Percentiles rank a stretch among this genome's conserved stretches.
These are phyloP conservation scores for Nakazawaea molendinolei DNA, from an alignment of 805 yeast genomes.

Conservation along the genomic window DNA sequence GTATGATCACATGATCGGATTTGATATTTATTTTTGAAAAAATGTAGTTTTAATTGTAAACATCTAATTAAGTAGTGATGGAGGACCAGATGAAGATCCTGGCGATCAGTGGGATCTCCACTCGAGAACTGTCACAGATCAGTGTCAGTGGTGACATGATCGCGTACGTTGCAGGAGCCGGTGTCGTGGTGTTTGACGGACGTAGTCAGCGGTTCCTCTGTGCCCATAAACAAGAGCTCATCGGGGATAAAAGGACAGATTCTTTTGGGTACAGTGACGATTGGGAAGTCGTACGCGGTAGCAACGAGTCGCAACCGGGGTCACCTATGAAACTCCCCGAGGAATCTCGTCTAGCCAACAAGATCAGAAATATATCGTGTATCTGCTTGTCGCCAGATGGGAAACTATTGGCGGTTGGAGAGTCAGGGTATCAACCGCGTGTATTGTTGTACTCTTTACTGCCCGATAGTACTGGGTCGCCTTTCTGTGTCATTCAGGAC, in stretches of 20 bases:
- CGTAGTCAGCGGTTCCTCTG: slow-evolving; percentile 42
- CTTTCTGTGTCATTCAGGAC: slow-evolving; percentile 48
- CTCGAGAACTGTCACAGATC: slow-evolving; percentile 33
- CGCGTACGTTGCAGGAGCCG: slow-evolving; percentile 55
- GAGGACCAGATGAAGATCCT: neutral
- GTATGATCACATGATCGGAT: too few species aligned
- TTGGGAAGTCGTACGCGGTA: too few species aligned
- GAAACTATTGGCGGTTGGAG: slow-evolving; percentile 59
- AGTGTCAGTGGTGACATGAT: slow-evolving; percentile 31
- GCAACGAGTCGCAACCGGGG: too few species aligned
- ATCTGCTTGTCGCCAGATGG: slow-evolving; percentile 53
- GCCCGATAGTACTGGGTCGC: slow-evolving; percentile 36
- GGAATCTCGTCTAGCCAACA: too few species aligned
- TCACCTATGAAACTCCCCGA: too few species aligned
- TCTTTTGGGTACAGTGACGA: slow-evolving; percentile 31
- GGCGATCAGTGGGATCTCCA: slow-evolving; percentile 46
- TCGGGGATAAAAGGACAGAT: slow-evolving; percentile 23
- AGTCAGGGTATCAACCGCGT: slow-evolving; percentile 63
- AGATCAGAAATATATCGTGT: slow-evolving; percentile 48
- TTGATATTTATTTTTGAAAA: too few species aligned
- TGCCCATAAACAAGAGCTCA: slow-evolving; percentile 30
- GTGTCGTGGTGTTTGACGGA: slow-evolving; percentile 38
- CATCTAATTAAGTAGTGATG: too few species aligned
- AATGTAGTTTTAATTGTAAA: too few species aligned
- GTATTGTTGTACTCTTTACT: slow-evolving; percentile 54